These are phyloP conservation scores for Bipolaris victoriae DNA, from an alignment of 2,329 filamentous ascomycete genomes.

Conservation along the genomic window DNA sequence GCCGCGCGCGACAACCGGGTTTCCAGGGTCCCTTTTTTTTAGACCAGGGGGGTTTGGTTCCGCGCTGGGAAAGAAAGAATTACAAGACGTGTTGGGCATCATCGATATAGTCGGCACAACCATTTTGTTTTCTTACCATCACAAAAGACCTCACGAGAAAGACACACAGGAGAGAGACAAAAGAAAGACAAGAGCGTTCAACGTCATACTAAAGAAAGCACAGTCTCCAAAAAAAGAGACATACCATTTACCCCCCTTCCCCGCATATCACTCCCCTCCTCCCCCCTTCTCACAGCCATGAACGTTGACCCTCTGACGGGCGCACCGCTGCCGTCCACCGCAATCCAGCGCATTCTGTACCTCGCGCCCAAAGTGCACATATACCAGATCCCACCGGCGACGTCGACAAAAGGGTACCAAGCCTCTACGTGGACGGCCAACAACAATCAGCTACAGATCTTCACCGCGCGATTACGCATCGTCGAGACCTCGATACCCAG, in stretches of 20 bases:
- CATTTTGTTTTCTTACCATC: background rate
- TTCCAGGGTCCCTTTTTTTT: slow-evolving; percentile 1
- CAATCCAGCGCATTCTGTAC: slow-evolving; percentile 86
- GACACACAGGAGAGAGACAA: background rate
- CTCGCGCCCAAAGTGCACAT: slow-evolving; percentile 76
- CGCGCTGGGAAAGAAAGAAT: background rate
- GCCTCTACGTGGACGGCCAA: slow-evolving; percentile 77
- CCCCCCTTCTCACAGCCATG: slow-evolving; percentile 52
- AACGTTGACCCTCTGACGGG: slow-evolving; percentile 75
- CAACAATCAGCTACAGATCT: slow-evolving; percentile 74
- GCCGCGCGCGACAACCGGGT: background rate
- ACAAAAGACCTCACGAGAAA: background rate
- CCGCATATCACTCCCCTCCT: background rate
- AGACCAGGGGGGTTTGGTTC: background rate
- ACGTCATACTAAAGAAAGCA: background rate
- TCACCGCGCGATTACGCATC: slow-evolving; percentile 80
- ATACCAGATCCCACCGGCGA: slow-evolving; percentile 83
- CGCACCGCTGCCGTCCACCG: slow-evolving; percentile 69
- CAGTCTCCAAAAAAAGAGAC: background rate
- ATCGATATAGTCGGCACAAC: background rate
- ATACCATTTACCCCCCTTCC: background rate
- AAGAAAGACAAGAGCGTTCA: background rate
- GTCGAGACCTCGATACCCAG: slow-evolving; percentile 70
- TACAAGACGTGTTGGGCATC: slow-evolving; percentile 1
- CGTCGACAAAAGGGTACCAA: slow-evolving; percentile 78